Percentiles rank a stretch among this genome's conserved stretches.
These are phyloP conservation scores for Chrysosporium queenslandicum DNA, from an alignment of 2,329 filamentous ascomycete genomes.

Conservation along the genomic window DNA sequence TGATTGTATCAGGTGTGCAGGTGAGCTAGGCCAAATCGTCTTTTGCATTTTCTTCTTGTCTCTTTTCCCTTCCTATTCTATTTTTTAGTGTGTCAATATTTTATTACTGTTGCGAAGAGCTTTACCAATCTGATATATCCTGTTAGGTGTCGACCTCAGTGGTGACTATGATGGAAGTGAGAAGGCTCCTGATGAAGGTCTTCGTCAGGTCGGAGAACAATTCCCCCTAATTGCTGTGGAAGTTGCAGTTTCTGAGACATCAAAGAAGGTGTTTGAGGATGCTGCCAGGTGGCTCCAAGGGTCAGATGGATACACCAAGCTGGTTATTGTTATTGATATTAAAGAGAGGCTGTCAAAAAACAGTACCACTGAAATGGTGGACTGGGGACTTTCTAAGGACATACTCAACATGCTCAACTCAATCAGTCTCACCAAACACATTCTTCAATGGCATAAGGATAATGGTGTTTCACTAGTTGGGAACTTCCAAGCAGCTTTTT, in stretches of 20 bases:
- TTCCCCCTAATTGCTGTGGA: conserved; percentile 13
- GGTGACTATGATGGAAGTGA: conserved; percentile 13
- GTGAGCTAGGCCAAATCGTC: conserved; percentile 5
- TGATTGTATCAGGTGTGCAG: conserved; percentile 7
- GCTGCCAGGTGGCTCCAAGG: conserved; percentile 11
- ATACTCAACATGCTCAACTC: conserved; percentile 3
- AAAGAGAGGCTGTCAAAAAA: conserved; percentile 6
- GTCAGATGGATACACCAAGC: conserved; percentile 9
- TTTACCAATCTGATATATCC: conserved; percentile 11
- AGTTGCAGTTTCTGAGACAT: conserved; percentile 11
- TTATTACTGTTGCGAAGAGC: not conserved
- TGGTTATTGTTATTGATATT: conserved; percentile 13
- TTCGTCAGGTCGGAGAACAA: conserved; percentile 10
- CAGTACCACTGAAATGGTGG: not conserved
- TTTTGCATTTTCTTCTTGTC: not conserved
- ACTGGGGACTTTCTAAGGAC: conserved; percentile 12
- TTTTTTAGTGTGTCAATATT: not conserved
- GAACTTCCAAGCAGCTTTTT: conserved; percentile 11
- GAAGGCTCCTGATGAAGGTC: conserved; percentile 12
- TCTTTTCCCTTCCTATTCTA: not conserved
- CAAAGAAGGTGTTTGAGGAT: conserved; percentile 14
- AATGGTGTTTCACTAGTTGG: conserved; percentile 9
- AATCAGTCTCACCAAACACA: conserved; percentile 9
- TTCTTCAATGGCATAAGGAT: conserved; percentile 13
- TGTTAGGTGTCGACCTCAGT: not conserved